These are phyloP conservation scores for Pseudogymnoascus sp. DNA, from an alignment of 2,329 filamentous ascomycete genomes.

Conservation along the genomic window DNA sequence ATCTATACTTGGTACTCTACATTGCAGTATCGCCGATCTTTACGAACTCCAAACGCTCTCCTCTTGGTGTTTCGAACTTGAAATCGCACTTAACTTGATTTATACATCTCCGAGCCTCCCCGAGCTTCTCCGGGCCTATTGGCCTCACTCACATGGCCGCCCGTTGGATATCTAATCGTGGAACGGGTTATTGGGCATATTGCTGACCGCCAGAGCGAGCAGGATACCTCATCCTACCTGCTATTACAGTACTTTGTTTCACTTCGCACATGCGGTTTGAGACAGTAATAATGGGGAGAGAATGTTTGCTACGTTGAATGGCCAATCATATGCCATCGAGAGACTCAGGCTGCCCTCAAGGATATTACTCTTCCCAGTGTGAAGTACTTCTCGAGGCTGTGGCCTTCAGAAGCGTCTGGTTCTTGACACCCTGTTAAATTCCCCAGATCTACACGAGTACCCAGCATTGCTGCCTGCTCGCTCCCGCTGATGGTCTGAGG, in stretches of 20 bases:
- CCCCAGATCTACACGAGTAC: background rate
- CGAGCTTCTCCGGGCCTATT: background rate
- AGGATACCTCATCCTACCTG: background rate
- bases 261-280: constrained; percentile 1
- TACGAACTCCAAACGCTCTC: constrained; percentile 4
- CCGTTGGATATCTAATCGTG: constrained; percentile 1
- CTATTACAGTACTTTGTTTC: background rate
- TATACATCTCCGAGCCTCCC: constrained; percentile 1
- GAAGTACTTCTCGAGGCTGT: background rate
- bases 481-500: background rate
- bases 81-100: constrained; percentile 4
- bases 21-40: background rate
- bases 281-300: constrained; percentile 1
- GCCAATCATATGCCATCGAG: background rate
- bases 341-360: background rate
- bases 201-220: background rate
- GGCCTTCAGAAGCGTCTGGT: background rate
- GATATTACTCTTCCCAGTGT: background rate
- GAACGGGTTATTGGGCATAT: background rate
- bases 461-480: background rate
- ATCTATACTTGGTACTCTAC: constrained; percentile 3
- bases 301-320: constrained; percentile 4
- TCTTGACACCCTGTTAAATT: constrained; percentile 1
- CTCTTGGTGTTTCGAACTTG: constrained; percentile 4
- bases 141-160: constrained; percentile 2